Evolutionary conservation across 2,329 filamentous ascomycete species (phyloP).

Genomic region (Didymella keratinophila): DNA sequence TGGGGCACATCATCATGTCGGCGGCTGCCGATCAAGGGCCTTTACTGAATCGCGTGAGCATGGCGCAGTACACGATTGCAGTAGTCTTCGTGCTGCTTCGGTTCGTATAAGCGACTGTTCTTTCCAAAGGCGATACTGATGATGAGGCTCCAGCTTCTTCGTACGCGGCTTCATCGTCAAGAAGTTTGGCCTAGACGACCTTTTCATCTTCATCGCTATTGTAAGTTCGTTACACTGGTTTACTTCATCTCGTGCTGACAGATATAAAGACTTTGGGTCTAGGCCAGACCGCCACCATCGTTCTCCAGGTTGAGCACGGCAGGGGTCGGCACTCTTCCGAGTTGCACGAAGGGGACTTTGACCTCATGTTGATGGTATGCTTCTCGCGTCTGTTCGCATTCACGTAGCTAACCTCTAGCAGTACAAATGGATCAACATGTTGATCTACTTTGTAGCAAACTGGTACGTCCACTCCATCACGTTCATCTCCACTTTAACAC

Average conservation of each 20-base stretch:
- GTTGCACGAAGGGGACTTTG: conserved; percentile 27
- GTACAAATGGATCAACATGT: conserved; percentile 40
- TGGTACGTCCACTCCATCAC: conserved; percentile 24
- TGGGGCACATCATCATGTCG: conserved; percentile 34
- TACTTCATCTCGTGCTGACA: not conserved
- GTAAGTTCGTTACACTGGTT: conserved; percentile 10
- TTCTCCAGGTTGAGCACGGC: conserved; percentile 39
- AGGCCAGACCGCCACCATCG: conserved; percentile 36
- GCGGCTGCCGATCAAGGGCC: conserved; percentile 31
- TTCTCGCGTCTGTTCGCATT: not conserved
- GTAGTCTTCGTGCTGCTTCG: conserved; percentile 35
- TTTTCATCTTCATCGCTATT: conserved; percentile 38
- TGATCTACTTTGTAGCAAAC: conserved; percentile 40
- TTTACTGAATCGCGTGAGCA: conserved; percentile 33
- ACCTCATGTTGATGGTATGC: conserved; percentile 35
- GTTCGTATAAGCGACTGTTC: conserved; percentile 18
- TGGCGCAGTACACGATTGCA: conserved; percentile 33
- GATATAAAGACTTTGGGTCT: conserved; percentile 28
- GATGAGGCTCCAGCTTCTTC: conserved; percentile 26
- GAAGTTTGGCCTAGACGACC: conserved; percentile 38
- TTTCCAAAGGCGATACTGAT: not conserved
- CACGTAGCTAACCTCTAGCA: conserved; percentile 17
- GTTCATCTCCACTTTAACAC: not conserved
- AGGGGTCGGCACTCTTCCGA: conserved; percentile 32
- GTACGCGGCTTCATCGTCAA: conserved; percentile 37